These are phyloP conservation scores for Tripterygium wilfordii DNA, from an alignment of 177 flowering plant species.

Conservation along the genomic window DNA sequence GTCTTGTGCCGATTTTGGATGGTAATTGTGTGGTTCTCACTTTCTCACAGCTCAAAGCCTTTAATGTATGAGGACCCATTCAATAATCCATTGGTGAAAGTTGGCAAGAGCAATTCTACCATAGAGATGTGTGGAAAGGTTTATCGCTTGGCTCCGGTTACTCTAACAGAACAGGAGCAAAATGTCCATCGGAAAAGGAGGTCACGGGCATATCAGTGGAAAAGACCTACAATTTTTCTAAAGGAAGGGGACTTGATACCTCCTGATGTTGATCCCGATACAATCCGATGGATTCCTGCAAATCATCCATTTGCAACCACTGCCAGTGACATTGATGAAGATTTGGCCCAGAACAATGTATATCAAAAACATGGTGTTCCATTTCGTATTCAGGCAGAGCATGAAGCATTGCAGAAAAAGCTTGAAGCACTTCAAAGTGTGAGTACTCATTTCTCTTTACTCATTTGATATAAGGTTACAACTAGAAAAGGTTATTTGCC, in stretches of 20 bases:
- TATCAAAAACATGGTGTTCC: constrained; percentile 94
- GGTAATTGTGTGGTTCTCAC: neutral
- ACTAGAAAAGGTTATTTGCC: too few species aligned
- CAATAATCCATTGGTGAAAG: constrained; percentile 88
- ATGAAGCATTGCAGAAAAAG: constrained; percentile 84
- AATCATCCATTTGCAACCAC: constrained; percentile 99
- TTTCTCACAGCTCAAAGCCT: constrained; percentile 56
- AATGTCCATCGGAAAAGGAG: constrained; percentile 82
- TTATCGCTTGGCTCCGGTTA: constrained; percentile 85
- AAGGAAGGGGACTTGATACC: constrained; percentile 93
- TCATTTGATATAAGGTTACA: neutral
- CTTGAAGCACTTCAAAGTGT: constrained; percentile 81
- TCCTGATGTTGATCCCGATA: constrained; percentile 94
- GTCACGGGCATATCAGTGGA: constrained; percentile 98
- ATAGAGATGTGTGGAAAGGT: constrained; percentile 96
- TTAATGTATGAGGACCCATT: constrained; percentile 98
- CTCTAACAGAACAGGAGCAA: constrained; percentile 75
- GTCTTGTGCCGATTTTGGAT: neutral
- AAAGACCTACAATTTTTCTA: constrained; percentile 83
- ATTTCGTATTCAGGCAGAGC: constrained; percentile 90
- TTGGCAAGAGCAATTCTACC: constrained; percentile 60
- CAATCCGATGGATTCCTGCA: constrained; percentile 95
- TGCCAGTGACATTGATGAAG: constrained; percentile 84
- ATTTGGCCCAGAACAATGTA: constrained; percentile 85
- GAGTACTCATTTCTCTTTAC: constrained; percentile 18